Conservation (phyloP, 1,284 basidiomycete species). For the Cystobasidiaceae sp. region DNA sequence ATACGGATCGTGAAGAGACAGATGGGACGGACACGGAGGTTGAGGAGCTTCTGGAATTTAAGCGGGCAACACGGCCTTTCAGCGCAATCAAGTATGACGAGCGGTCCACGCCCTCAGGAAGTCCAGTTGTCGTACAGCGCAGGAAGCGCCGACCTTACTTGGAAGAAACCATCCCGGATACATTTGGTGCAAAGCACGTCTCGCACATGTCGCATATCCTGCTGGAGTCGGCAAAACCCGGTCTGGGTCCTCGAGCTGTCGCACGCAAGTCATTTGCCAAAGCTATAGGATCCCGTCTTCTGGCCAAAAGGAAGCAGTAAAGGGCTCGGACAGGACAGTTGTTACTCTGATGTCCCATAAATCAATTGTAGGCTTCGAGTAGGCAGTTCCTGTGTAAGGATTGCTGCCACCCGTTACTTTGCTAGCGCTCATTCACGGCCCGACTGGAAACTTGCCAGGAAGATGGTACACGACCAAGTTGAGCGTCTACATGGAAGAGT, state of each 20-base stretch:
- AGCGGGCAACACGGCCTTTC: background rate
- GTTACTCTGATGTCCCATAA: too few relatives aligned
- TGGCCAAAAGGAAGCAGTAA: background rate
- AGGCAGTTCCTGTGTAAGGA: too few relatives aligned
- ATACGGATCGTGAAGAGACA: constrained; percentile 3
- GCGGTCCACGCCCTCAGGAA: background rate
- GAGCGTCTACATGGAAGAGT: too few relatives aligned
- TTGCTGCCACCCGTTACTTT: too few relatives aligned
- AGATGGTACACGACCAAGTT: too few relatives aligned
- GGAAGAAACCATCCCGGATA: background rate
- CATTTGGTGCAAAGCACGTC: background rate
- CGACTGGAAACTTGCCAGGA: too few relatives aligned
- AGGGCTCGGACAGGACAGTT: too few relatives aligned
- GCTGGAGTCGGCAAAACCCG: background rate
- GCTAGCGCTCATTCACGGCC: too few relatives aligned
- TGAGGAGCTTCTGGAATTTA: constrained; percentile 7
- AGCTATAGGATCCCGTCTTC: constrained; percentile 1
- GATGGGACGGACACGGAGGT: constrained; percentile 7
- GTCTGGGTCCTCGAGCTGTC: background rate
- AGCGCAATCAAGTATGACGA: background rate
- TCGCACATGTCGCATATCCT: background rate
- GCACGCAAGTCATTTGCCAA: constrained; percentile 4
- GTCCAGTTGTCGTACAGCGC: background rate
- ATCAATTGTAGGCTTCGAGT: too few relatives aligned
- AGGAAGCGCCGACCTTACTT: background rate